Conservation (phyloP, 805 yeast genomes). For the Scheffersomyces coipomensis region DNA sequence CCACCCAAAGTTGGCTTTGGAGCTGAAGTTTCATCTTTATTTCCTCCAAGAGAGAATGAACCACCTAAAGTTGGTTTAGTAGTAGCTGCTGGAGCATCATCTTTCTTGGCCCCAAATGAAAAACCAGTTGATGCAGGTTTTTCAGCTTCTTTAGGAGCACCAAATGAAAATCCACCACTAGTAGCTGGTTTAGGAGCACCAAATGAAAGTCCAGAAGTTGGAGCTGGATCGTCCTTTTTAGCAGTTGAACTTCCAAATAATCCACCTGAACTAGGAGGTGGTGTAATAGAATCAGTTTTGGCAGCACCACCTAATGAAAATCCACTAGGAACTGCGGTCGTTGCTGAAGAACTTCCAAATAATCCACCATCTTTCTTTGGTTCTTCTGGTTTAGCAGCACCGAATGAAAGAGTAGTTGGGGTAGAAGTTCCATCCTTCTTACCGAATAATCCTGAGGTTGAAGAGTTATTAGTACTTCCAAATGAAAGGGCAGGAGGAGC, state of each 20-base stretch:
- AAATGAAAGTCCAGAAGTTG: constrained; percentile 14
- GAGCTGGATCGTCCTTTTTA: constrained; percentile 8
- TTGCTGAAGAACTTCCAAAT: constrained; percentile 12
- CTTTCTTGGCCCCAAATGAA: constrained; percentile 23
- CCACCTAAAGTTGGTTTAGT: not conserved
- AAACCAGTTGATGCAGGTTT: constrained; percentile 18
- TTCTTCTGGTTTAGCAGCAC: constrained; percentile 11
- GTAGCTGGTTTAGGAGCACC: constrained; percentile 17
- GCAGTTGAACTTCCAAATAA: constrained; percentile 13
- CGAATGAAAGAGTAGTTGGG: constrained; percentile 6
- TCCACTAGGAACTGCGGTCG: constrained; percentile 19
- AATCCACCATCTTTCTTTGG: constrained; percentile 11
- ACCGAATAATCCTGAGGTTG: constrained; percentile 3
- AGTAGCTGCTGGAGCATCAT: constrained; percentile 13
- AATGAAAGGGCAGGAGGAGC: constrained; percentile 1
- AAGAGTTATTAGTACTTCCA: constrained; percentile 6
- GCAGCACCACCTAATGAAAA: constrained; percentile 19
- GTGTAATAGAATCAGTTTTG: constrained; percentile 6
- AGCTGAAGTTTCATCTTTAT: constrained; percentile 9
- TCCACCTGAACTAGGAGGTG: constrained; percentile 9
- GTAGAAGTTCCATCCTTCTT: constrained; percentile 6
- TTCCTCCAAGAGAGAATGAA: constrained; percentile 12
- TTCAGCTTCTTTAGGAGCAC: constrained; percentile 13
- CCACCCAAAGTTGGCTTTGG: constrained; percentile 8
- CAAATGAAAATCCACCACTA: constrained; percentile 13